phyloP scores from a whole-genome alignment of 1,139 yeast species.

The Zygoascus sp. region DNA sequence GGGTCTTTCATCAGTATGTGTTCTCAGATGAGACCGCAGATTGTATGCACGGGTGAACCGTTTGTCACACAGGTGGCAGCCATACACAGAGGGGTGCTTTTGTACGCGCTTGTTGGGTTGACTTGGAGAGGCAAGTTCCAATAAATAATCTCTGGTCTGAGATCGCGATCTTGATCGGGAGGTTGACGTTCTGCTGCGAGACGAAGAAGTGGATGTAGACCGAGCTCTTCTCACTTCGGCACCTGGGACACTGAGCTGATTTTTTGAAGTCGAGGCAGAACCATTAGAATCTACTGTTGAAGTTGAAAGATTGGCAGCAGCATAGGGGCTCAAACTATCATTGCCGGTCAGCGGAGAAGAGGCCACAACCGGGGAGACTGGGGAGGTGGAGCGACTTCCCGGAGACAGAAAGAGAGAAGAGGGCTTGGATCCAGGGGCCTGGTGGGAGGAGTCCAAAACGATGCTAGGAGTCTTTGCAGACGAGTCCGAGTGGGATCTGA shows the following conservation, averaged over 20 bases:
- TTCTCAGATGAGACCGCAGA: conserved; percentile 81
- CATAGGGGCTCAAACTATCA: conserved; percentile 6
- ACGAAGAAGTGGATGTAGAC: conserved; percentile 10
- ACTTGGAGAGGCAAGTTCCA: conserved; percentile 35
- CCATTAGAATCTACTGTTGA: conserved; percentile 7
- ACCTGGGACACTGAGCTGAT: conserved; percentile 9
- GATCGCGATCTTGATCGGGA: conserved; percentile 27
- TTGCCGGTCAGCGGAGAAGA: neutral
- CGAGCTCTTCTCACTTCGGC: conserved; percentile 5
- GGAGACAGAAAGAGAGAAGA: conserved; percentile 10
- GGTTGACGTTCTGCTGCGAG: conserved; percentile 11
- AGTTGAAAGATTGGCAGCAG: conserved; percentile 1
- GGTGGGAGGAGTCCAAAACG: neutral
- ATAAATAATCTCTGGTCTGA: conserved; percentile 33
- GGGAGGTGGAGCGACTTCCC: neutral
- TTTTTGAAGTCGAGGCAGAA: conserved; percentile 6
- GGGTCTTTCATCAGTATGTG: conserved; percentile 94
- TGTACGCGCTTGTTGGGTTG: conserved; percentile 51
- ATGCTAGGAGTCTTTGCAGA: conserved; percentile 13
- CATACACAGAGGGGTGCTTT: conserved; percentile 73
- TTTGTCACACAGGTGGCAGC: conserved; percentile 82
- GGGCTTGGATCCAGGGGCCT: conserved; percentile 3
- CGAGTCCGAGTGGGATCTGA: conserved; percentile 26
- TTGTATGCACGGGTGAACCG: conserved; percentile 89
- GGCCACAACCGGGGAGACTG: neutral